Conservation (phyloP, 129 eudicot genomes). For the Smallanthus sonchifolius region DNA sequence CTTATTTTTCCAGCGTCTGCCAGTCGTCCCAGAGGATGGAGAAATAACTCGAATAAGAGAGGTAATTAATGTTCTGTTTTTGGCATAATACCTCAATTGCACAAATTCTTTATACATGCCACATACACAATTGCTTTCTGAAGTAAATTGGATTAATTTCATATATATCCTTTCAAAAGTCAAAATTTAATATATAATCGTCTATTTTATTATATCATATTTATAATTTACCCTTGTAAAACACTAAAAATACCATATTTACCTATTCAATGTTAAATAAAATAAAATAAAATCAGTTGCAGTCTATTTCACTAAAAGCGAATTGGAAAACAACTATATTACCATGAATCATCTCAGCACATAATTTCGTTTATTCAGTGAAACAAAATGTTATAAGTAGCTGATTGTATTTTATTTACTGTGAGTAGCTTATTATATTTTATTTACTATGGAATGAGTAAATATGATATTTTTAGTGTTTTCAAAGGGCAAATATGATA, state of each 20-base stretch:
- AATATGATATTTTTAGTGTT: neutral
- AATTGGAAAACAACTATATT: neutral
- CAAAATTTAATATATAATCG: neutral
- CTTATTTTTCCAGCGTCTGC: constrained; percentile 37
- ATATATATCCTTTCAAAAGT: neutral
- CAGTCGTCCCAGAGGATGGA: constrained; percentile 62
- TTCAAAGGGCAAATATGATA: neutral
- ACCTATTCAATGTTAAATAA: neutral
- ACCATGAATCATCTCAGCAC: neutral
- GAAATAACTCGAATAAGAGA: constrained; percentile 47
- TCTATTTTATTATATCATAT: neutral
- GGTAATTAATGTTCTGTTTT: constrained; percentile 34
- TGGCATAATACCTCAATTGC: neutral
- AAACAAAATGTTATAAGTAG: neutral
- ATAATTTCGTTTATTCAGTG: neutral
- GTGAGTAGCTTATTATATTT: too few species aligned
- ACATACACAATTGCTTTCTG: neutral
- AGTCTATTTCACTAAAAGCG: neutral
- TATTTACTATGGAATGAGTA: neutral
- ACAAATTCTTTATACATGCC: neutral
- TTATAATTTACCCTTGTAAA: too few species aligned
- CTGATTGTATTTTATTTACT: neutral
- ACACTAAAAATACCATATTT: neutral
- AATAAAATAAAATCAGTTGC: neutral
- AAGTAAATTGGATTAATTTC: neutral